Conservation (phyloP, 805 yeast genomes). For the Komagataella phaffii region DNA sequence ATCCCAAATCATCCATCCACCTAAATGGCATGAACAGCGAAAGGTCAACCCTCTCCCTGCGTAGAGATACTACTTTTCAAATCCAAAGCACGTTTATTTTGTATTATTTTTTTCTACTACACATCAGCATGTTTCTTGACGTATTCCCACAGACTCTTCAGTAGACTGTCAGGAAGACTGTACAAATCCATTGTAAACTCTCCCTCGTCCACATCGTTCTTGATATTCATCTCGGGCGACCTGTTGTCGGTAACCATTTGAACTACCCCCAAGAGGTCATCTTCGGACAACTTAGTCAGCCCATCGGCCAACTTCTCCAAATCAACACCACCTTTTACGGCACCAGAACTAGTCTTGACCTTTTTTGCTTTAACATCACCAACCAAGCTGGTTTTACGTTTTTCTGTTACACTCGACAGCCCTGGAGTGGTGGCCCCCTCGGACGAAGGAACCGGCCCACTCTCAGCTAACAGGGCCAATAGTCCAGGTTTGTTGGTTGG, state of each 20-base stretch:
- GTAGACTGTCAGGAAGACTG: conserved; percentile 81
- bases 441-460: conserved; percentile 66
- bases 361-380: conserved; percentile 33
- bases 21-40: too few relatives aligned
- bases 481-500: conserved; percentile 67
- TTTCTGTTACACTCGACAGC: conserved; percentile 1
- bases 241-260: conserved; percentile 96
- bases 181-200: conserved; percentile 94
- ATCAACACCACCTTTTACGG: conserved; percentile 69
- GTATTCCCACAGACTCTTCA: conserved; percentile 90
- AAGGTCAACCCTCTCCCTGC: background rate
- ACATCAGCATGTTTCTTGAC: conserved; percentile 51
- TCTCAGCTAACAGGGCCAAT: conserved; percentile 59
- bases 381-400: conserved; percentile 6
- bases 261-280: conserved; percentile 85
- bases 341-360: conserved; percentile 27
- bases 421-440: conserved; percentile 10
- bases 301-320: conserved; percentile 86
- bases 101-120: background rate
- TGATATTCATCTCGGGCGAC: conserved; percentile 89
- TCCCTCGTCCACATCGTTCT: conserved; percentile 92
- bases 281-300: conserved; percentile 77
- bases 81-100: background rate
- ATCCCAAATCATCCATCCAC: too few relatives aligned
- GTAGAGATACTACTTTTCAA: background rate